phyloP scores from a whole-genome alignment of 2,329 filamentous ascomycete species.

The Alternaria triticina region DNA sequence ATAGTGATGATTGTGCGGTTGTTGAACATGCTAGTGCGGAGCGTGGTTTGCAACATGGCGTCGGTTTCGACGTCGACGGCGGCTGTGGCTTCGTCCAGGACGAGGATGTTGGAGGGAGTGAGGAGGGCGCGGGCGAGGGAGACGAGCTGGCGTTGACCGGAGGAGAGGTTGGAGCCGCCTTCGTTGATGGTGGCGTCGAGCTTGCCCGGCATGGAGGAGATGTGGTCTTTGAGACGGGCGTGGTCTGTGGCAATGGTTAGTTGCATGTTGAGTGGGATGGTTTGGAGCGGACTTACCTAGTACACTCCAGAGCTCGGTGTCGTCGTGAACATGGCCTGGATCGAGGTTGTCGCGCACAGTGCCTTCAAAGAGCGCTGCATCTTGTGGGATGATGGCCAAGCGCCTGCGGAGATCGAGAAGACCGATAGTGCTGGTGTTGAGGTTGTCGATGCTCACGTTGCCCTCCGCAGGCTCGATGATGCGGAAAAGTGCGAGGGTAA shows the following conservation, averaged over 20 bases:
- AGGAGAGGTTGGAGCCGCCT: slow-evolving; percentile 94
- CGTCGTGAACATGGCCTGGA: slow-evolving; percentile 91
- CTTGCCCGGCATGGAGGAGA: slow-evolving; percentile 83
- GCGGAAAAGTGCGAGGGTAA: slow-evolving; percentile 91
- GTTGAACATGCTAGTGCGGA: slow-evolving; percentile 73
- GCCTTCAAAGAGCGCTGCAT: slow-evolving; percentile 93
- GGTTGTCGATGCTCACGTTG: slow-evolving; percentile 83
- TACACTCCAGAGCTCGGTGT: slow-evolving; percentile 96
- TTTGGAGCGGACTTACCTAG: slow-evolving; percentile 66
- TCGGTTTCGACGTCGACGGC: slow-evolving; percentile 75
- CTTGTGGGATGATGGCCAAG: slow-evolving; percentile 95
- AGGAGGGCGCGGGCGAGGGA: slow-evolving; percentile 92
- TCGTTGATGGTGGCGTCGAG: slow-evolving; percentile 91
- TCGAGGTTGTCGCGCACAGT: slow-evolving; percentile 94
- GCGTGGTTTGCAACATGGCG: slow-evolving; percentile 67
- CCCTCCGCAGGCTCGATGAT: slow-evolving; percentile 89
- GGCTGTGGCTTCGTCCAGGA: slow-evolving; percentile 92
- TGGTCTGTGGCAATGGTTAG: slow-evolving; percentile 68
- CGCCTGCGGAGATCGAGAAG: slow-evolving; percentile 86
- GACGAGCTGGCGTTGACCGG: slow-evolving; percentile 92
- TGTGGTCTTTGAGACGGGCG: slow-evolving; percentile 89
- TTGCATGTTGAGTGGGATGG: neutral
- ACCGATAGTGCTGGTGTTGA: slow-evolving; percentile 91
- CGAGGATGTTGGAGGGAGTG: slow-evolving; percentile 94
- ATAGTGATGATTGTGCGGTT: slow-evolving; percentile 98